A percentile compares a stretch with the other conserved stretches of the same genome.
Evolutionary conservation across 192 early-diverging fungal species (phyloP).

Genomic region (Linnemannia elongata): DNA sequence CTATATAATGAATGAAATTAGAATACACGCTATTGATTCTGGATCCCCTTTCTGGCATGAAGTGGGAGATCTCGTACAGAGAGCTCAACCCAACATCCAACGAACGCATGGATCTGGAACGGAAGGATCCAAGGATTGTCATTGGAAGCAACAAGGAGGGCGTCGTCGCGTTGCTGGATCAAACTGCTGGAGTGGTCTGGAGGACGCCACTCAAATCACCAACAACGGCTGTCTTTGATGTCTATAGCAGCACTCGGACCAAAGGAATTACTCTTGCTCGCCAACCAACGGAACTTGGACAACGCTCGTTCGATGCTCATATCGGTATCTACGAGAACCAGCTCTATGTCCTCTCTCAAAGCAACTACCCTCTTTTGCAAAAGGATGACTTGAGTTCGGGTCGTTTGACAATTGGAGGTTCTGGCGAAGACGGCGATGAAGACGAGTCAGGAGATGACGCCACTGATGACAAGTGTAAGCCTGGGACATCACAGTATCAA

Average conservation of each 20-base stretch:
- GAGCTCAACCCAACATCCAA: slow-evolving; percentile 30
- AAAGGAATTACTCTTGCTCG: neutral
- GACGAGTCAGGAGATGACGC: neutral
- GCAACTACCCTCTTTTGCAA: slow-evolving; percentile 33
- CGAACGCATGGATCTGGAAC: neutral
- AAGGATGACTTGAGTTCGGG: neutral
- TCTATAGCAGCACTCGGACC: slow-evolving; percentile 15
- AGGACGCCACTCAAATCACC: slow-evolving; percentile 29
- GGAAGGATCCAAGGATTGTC: slow-evolving; percentile 6
- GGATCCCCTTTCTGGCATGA: slow-evolving; percentile 36
- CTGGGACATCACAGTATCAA: slow-evolving; percentile 16
- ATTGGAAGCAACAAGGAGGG: slow-evolving; percentile 40
- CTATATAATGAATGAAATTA: neutral
- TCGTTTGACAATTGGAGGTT: slow-evolving; percentile 21
- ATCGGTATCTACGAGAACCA: slow-evolving; percentile 28
- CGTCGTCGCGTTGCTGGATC: slow-evolving; percentile 5
- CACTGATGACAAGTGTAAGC: slow-evolving; percentile 4
- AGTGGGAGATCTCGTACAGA: slow-evolving; percentile 53
- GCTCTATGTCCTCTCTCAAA: slow-evolving; percentile 41
- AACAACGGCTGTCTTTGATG: slow-evolving; percentile 36
- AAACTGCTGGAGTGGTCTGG: slow-evolving; percentile 11
- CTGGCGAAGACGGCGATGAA: slow-evolving; percentile 1
- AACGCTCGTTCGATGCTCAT: slow-evolving; percentile 13
- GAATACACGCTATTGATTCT: slow-evolving; percentile 34
- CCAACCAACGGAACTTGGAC: neutral